These are phyloP conservation scores for Testicularia cyperi DNA, from an alignment of 1,284 basidiomycete genomes.

Conservation along the genomic window DNA sequence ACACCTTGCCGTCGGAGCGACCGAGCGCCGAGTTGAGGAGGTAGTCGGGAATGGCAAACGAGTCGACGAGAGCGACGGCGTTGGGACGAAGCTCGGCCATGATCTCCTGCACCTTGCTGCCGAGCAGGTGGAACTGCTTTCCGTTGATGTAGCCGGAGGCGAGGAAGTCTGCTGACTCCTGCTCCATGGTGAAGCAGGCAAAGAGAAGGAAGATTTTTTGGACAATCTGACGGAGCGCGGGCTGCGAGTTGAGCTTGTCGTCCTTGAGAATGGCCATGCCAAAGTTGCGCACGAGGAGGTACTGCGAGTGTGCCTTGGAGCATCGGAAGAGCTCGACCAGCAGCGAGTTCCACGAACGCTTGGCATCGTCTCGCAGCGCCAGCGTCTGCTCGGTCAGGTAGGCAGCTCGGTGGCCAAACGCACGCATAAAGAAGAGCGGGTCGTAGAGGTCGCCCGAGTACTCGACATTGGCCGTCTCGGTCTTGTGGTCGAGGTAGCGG, in stretches of 20 bases:
- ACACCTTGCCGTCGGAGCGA: conserved; percentile 58
- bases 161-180: conserved; percentile 60
- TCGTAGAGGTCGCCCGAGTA: conserved; percentile 51
- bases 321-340: conserved; percentile 60
- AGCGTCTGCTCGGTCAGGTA: conserved; percentile 60
- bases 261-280: conserved; percentile 60
- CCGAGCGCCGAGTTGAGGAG: conserved; percentile 60
- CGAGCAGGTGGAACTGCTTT: conserved; percentile 58
- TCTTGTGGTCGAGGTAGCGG: conserved; percentile 56
- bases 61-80: conserved; percentile 55
- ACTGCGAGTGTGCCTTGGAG: conserved; percentile 49
- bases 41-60: conserved; percentile 60
- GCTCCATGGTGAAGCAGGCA: conserved; percentile 48
- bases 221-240: conserved; percentile 60
- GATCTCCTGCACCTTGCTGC: conserved; percentile 57
- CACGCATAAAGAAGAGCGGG: conserved; percentile 58
- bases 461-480: conserved; percentile 47
- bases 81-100: conserved; percentile 59
- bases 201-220: conserved; percentile 53
- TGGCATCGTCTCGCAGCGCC: conserved; percentile 59
- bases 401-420: conserved; percentile 61
- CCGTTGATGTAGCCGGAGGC: conserved; percentile 59
- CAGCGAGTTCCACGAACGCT: conserved; percentile 60
- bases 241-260: conserved; percentile 56
- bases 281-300: conserved; percentile 60